Evolutionary conservation across 2,329 filamentous ascomycete genomes (phyloP), one percentile per base, ranked within the genome.

Genomic region (Colletotrichum sp.): DNA sequence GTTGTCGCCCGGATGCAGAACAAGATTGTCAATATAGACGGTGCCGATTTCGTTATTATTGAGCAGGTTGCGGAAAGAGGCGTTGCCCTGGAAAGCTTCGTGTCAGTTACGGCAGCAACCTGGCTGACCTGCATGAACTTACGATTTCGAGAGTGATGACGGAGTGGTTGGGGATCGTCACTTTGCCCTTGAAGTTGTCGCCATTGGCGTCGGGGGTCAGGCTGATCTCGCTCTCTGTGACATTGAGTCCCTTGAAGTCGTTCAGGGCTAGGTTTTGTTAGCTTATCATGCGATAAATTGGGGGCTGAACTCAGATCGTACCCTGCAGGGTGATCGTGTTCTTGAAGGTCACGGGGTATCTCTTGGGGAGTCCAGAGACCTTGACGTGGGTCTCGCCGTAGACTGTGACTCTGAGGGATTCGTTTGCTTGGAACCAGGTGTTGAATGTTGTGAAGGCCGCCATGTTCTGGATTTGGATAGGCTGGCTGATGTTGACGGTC

Each of bases 71-170:
- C 87, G 84, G 83, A 94, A 93, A 32, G 89, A 90, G 43, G 91
- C 86, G 79, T 94, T 93, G 79, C 93, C 93, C 87, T 92, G 63
- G 26, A 52, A 16, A 14, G 10, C 16, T 30, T 30, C n/a, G 57
- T 26, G 68, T 77, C 5, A 78, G 71, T 8, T 16, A 8, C 14
- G 21, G 24, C 14, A 8, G 28, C 14, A 9, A 21, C 24, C n/a
- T 6, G n/a, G 12, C 59, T 60, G 34, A 32, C 24, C 13, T 39
- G 21, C 10, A 39, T 64, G 18, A 36, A 86, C 89, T 84, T 85
- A 92, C 91, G 79, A 95, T 89, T 39, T 93, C 89, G 68, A 95
- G 87, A n/a, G 89, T 91, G 81, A 93, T 88, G 68, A 90, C 84
- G 2, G 92, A 93, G 8, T 87, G 88, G 82, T 95, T 95, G 78